These are phyloP conservation scores for Hemisphaericaspora subhashii DNA, from an alignment of 1,139 yeast genomes.

Conservation along the genomic window DNA sequence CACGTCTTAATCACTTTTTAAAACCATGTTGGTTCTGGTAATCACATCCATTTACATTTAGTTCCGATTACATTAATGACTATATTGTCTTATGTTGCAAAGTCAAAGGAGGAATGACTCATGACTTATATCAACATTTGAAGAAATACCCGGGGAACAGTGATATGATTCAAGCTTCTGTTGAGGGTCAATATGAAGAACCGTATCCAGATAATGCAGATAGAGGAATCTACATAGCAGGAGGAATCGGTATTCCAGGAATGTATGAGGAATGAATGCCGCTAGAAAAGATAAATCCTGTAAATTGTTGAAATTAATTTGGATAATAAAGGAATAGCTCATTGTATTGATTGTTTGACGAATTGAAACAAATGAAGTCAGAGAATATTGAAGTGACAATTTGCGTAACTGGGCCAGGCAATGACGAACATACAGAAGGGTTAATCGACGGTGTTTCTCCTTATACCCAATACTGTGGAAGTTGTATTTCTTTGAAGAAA, in stretches of 20 bases:
- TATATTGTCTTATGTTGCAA: slow-evolving; percentile 28
- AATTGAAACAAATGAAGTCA: slow-evolving; percentile 30
- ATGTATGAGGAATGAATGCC: slow-evolving; percentile 32
- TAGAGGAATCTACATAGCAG: slow-evolving; percentile 36
- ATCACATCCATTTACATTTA: slow-evolving; percentile 66
- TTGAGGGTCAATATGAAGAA: slow-evolving; percentile 44
- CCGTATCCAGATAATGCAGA: slow-evolving; percentile 28
- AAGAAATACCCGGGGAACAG: slow-evolving; percentile 24
- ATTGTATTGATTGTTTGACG: slow-evolving; percentile 48
- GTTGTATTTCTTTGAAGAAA: neutral
- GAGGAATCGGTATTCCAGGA: slow-evolving; percentile 48
- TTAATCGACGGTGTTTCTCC: slow-evolving; percentile 6
- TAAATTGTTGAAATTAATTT: slow-evolving; percentile 20
- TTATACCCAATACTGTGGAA: too few species aligned
- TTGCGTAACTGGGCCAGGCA: slow-evolving; percentile 19
- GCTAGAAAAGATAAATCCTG: slow-evolving; percentile 10
- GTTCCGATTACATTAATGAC: slow-evolving; percentile 20
- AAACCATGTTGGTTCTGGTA: slow-evolving; percentile 62
- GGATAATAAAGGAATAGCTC: slow-evolving; percentile 50
- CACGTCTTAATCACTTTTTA: slow-evolving; percentile 60
- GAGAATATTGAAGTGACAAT: slow-evolving; percentile 26
- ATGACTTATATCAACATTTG: slow-evolving; percentile 30
- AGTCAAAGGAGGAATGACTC: slow-evolving; percentile 39
- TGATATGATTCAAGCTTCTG: slow-evolving; percentile 29
- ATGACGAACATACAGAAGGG: neutral